phyloP scores from a whole-genome alignment of 768 basidiomycete species.

The Suillus bovinus region DNA sequence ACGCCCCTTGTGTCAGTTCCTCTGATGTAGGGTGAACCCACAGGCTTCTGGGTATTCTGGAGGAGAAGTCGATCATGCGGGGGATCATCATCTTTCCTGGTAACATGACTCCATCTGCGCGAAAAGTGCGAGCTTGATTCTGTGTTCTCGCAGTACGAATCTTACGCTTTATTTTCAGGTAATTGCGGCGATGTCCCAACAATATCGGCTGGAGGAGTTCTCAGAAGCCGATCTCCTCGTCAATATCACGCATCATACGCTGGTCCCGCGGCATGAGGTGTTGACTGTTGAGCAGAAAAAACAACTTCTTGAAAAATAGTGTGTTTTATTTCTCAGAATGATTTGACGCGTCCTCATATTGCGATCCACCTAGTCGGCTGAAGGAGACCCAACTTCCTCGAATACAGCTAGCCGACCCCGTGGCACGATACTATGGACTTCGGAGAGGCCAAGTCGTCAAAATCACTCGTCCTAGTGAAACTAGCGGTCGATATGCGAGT shows the following conservation, averaged over 20 bases:
- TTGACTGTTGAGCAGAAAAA: conserved; percentile 86
- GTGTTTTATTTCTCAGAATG: conserved; percentile 37
- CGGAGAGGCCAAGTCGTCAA: conserved; percentile 96
- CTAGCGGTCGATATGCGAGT: conserved; percentile 90
- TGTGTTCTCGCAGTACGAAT: not conserved
- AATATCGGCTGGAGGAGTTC: conserved; percentile 93
- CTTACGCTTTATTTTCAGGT: conserved; percentile 52
- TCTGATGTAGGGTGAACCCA: conserved; percentile 4
- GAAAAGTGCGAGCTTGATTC: conserved; percentile 61
- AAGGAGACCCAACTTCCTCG: conserved; percentile 98
- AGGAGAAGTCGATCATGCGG: conserved; percentile 85
- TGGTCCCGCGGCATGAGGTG: conserved; percentile 93
- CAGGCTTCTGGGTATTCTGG: conserved; percentile 87
- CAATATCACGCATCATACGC: conserved; percentile 94
- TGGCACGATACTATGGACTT: conserved; percentile 98
- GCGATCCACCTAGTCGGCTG: conserved; percentile 63
- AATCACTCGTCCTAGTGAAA: conserved; percentile 96
- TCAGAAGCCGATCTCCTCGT: conserved; percentile 95
- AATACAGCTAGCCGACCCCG: conserved; percentile 94
- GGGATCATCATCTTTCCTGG: conserved; percentile 96
- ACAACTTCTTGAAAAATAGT: conserved; percentile 90
- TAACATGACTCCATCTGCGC: conserved; percentile 95
- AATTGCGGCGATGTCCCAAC: conserved; percentile 83
- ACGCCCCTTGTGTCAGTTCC: not conserved
- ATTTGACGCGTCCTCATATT: conserved; percentile 10